Evolutionary conservation across 1,284 basidiomycete genomes (phyloP), one percentile per base, ranked within the genome.

Genomic region (Cryptococcus jaspeensis): DNA sequence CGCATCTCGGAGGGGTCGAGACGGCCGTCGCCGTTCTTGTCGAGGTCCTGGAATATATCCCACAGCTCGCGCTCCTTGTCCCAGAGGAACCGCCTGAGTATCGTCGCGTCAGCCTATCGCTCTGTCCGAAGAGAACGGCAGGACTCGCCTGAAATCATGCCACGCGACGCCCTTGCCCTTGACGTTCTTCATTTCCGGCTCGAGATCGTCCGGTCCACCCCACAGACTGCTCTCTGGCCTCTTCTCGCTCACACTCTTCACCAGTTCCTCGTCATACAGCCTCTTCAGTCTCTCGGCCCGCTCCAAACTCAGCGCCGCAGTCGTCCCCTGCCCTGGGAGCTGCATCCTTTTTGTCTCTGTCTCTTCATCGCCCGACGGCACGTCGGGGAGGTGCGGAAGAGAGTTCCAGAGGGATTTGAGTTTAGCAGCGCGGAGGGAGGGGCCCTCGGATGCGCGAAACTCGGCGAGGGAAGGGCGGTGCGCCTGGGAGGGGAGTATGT

Each of bases 41-140:
- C 92, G 39, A 94, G 82, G 64, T 92, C 84, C 67, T 92, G 90
- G 75, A 95, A 94, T 58, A 92, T 86, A 53, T 84, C 81, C 92
- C 92, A 94, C 45, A 94, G 80, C 75, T 94, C 90, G 87, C 69
- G 61, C 57, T 78, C 76, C 58, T 75, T 63, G 49, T 73, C 73
- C 72, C 65, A 72, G 54, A 69, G 59, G 60, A 73, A 71, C 39
- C 67, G 61, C 54, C 67, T 60, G 54, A n/a, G 38, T 18, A 42
- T 44, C 37, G 52, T 56, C 13, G 37, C 37, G 23, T 49, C 56
- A 56, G 20, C 23, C n/a, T 20, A 4, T 1, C 5, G 5, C 23
- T 25, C 23, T 8, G 23, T 44, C 28, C 28, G 28, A 4, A 32
- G 5, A 32, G 8, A 41, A 22, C 11, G 48, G 13, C 12, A 3